phyloP scores from a whole-genome alignment of 768 basidiomycete genomes.

The Leccinum boreale region DNA sequence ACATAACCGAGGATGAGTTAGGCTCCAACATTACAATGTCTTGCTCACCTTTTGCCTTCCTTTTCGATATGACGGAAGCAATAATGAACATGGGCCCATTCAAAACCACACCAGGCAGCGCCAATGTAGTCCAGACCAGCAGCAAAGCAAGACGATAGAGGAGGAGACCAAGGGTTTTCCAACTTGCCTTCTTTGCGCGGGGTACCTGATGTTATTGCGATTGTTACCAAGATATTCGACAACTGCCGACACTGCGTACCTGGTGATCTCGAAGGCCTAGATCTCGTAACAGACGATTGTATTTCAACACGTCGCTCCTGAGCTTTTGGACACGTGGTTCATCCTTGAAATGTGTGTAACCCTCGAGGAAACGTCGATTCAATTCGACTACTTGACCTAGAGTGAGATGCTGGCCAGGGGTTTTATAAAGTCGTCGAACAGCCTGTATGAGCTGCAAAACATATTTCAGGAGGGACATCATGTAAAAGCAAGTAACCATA shows the following conservation, averaged over 20 bases:
- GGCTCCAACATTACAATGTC: background rate
- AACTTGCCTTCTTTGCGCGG: conserved; percentile 76
- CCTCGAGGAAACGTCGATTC: conserved; percentile 89
- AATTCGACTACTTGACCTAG: conserved; percentile 95
- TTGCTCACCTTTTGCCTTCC: conserved; percentile 78
- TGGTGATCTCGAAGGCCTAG: conserved; percentile 94
- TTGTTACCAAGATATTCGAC: background rate
- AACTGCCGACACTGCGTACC: conserved; percentile 36
- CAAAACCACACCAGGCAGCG: conserved; percentile 86
- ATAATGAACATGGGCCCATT: conserved; percentile 93
- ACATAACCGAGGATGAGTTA: background rate
- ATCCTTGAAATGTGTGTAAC: conserved; percentile 89
- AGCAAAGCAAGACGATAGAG: conserved; percentile 79
- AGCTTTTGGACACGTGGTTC: conserved; percentile 85
- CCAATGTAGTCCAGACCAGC: conserved; percentile 75
- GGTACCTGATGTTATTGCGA: conserved; percentile 57
- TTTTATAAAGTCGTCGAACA: conserved; percentile 87
- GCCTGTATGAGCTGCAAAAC: conserved; percentile 84
- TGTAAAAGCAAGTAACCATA: conserved; percentile 32
- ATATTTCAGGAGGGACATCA: conserved; percentile 2
- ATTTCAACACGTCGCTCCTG: conserved; percentile 76
- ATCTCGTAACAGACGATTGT: conserved; percentile 85
- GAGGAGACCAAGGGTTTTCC: conserved; percentile 84
- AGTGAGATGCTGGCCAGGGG: conserved; percentile 90
- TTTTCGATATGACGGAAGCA: conserved; percentile 81